These are phyloP conservation scores for Nicotiana otophora DNA, from an alignment of 257 asterid species.

Conservation along the genomic window DNA sequence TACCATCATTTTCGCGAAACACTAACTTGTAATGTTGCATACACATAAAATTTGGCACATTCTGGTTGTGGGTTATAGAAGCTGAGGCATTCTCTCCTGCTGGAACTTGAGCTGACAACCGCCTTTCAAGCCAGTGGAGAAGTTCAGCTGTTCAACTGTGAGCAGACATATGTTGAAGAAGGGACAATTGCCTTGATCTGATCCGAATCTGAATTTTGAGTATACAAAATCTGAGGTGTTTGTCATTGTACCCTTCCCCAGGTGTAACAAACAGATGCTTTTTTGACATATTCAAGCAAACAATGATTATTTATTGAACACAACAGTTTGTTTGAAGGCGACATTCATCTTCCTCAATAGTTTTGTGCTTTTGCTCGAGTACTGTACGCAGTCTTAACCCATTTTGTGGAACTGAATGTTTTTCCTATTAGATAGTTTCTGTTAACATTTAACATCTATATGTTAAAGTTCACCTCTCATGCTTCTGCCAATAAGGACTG, in stretches of 20 bases:
- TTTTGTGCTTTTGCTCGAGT: neutral
- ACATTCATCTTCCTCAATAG: neutral
- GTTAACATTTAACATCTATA: neutral
- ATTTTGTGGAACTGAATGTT: neutral
- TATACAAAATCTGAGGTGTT: neutral
- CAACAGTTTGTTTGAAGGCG: neutral
- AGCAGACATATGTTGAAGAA: neutral
- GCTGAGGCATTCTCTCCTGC: neutral
- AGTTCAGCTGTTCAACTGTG: neutral
- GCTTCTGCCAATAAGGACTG: neutral
- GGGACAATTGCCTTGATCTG: neutral
- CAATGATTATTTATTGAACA: neutral
- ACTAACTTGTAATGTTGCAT: constrained; percentile 53
- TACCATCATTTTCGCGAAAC: constrained; percentile 95
- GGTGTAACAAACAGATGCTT: neutral
- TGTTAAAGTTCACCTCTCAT: neutral
- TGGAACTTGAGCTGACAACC: neutral
- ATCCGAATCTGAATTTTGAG: neutral
- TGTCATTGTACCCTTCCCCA: neutral
- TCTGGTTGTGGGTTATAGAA: neutral
- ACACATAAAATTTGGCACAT: neutral
- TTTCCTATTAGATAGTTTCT: neutral
- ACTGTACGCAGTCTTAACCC: neutral
- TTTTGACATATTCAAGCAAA: neutral
- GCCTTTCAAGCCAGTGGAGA: neutral